Evolutionary conservation across 176 grass and related monocot genomes (phyloP), one percentile per base, ranked within the genome.

Genomic region (Elaeis guineensis): DNA sequence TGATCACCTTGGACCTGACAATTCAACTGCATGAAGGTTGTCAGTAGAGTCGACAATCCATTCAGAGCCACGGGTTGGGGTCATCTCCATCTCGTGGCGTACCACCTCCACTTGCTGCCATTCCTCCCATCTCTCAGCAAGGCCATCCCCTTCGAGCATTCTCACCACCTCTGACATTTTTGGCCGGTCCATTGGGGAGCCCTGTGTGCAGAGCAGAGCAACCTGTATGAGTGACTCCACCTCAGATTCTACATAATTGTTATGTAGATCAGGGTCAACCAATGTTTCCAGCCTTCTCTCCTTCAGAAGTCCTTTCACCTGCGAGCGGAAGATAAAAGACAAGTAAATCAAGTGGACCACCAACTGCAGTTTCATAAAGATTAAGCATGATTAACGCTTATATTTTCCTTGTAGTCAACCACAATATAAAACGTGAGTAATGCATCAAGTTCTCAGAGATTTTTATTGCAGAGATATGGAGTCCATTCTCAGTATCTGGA

Each of bases 161-260:
- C 84, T 84, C 60, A 94, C 89, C 28, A 94, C 89, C 61, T 94
- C 89, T 4, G 78, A 84, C 89, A 94, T 94, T 74, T 89, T 94
- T n/a, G 89, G 89, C 15, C 89, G 80, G 3, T 94, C 84, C 29
- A 39, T 66, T 54, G 89, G 84, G 52, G 81, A 85, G 62, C 84
- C 72, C 63, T 94, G 89, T 2, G 89, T 94, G 74, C 89, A 94
- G 55, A 94, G 82, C 15, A 94, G 84, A 0, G 84, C 89, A 0
- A 94, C 89, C 70, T 94, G 89, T 64, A 94, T 94, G 16, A 94
- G 65, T 0, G 89, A 88, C 62, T 94, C 89, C 49, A 94, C 89
- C 58, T 94, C 89, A 15, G 80, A 48, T 25, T 94, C 89, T 21
- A 82, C 76, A 71, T 94, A 89, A 59, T 85, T 88, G 48, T 35